Conservation (phyloP, 495 filamentous ascomycete genomes). For the Cercophora newfieldiana region DNA sequence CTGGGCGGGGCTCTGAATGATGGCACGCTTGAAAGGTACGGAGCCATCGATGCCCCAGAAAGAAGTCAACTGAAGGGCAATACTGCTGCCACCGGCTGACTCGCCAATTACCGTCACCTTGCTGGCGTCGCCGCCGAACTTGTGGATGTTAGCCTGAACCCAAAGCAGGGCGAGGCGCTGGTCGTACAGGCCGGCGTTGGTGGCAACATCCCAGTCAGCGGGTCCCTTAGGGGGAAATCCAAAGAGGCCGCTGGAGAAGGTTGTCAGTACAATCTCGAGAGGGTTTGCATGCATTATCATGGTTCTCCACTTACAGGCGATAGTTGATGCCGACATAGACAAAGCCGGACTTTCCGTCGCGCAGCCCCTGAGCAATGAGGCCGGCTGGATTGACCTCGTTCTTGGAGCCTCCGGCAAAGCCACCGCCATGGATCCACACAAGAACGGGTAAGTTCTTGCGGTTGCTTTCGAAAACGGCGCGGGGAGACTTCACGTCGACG, state of each 20-base stretch:
- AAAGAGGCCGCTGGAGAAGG: background rate
- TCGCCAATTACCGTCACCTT: constrained; percentile 18
- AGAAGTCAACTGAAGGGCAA: constrained; percentile 4
- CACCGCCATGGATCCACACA: constrained; percentile 25
- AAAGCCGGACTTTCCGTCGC: constrained; percentile 14
- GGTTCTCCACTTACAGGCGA: constrained; percentile 17
- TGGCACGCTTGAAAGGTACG: constrained; percentile 15
- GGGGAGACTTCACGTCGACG: constrained; percentile 17
- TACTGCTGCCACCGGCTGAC: constrained; percentile 18
- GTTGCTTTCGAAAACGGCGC: constrained; percentile 11
- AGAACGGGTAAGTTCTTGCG: constrained; percentile 12
- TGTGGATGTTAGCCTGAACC: constrained; percentile 34
- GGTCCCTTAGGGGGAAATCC: background rate
- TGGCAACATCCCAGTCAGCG: constrained; percentile 14
- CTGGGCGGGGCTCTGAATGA: constrained; percentile 17
- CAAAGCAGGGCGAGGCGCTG: constrained; percentile 20
- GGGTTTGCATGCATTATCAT: background rate
- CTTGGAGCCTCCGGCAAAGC: constrained; percentile 15
- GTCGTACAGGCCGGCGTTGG: constrained; percentile 22
- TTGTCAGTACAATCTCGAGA: background rate
- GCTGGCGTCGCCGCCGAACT: constrained; percentile 17
- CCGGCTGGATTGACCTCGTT: constrained; percentile 13
- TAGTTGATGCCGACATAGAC: constrained; percentile 22
- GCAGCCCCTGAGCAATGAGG: constrained; percentile 9
- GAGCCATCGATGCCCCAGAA: constrained; percentile 1